Base-by-base conservation (phyloP, 1,139 yeast genomes). In the Meyerozyma sp. region DNA sequence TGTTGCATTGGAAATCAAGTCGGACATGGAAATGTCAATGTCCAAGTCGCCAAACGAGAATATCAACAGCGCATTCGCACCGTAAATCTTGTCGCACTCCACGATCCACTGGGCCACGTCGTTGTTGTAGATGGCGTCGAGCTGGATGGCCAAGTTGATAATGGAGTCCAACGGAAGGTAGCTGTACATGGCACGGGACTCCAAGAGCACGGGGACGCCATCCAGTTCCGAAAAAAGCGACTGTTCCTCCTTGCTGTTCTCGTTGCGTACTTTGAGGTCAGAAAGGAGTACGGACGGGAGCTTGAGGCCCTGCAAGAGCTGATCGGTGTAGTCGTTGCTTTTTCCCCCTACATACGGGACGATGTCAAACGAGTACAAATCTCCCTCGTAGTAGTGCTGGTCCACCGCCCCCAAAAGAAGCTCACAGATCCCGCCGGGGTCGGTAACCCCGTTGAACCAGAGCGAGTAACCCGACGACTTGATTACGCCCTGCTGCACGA, bases 91-190 rank as follows among this genome's bases (percentile, higher is more conserved):
- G n/a, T 69, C 62, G 63, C 96, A 88, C 47, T 77, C 76, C 23
- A 84, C 86, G 18, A 85, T 58, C 95, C 95, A 87, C 21, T 75
- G 51, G 20, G 66, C 68, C 7, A 72, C 55, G 13, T 74, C 73
- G 3, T 66, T 57, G 7, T 78, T 72, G 59, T 79, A 87, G 49
- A 73, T 76, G 0, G 95, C 95, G 54, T 84, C 83, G 21, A 84
- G 67, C 63, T 87, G 95, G 16, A 84, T 69, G 0, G 95, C 93
- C 36, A 88, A 62, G 52, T 79, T 79, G 41, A 86, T 73, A 40
- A 87, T 66, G 3, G 79, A 59, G 39, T 75, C 72, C 42, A 77
- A 65, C 0, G 95, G 95, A 40, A 87, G 60, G 54, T 70, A 77
- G 26, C 75, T 73, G 55, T 66, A 73, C n/a, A 65, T 51, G 29